Evolutionary conservation across 2,329 filamentous ascomycete species (phyloP), one percentile per base, ranked within the genome.

Genomic region (Penicillium sp.): DNA sequence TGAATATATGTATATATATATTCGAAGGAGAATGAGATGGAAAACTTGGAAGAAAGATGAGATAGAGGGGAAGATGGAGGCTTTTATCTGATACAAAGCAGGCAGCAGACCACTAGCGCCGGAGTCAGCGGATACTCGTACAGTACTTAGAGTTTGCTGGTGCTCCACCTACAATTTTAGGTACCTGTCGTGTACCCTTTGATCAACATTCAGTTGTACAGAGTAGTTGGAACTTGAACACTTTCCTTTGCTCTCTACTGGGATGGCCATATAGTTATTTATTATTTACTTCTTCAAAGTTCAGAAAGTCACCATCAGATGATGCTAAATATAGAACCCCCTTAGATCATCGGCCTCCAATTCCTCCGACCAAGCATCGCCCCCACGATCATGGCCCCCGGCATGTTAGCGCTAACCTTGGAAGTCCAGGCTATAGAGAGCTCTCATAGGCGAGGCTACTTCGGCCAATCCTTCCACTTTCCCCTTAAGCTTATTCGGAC

Each of bases 301-400:
- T 10, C 2, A 44, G 9, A 7, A 13, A 23, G n/a, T 34, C 19
- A 33, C 19, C 19, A 9, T 45, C 15, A 1, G 16, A 10, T 23
- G 11, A 11, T 41, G 23, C 21, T 61, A 62, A 62, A 62, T 51
- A 61, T 62, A 61, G 60, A 56, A 49, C 21, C 54, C 58, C 60
- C 49, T 44, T 38, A 45, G 7, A 13, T 27, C 25, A 34, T 52
- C 60, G 58, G 58, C 19, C 29, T 15, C 27, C 29, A 33, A 39
- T 36, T 23, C 25, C 59, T 47, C 59, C 47, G 47, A 29, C 19
- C 15, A 43, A 5, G 16, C n/a, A 34, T 47, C 16, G 45, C 29
- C 25, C 25, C 41, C 31, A 33, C 11, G 11, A 33, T 15, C 29
- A 31, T 31, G 29, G 10, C 29, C 27, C 27, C 31, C 31, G 31